Evolutionary conservation across 2,329 filamentous ascomycete species (phyloP).

Genomic region (Torrubiellomyces zombiae): DNA sequence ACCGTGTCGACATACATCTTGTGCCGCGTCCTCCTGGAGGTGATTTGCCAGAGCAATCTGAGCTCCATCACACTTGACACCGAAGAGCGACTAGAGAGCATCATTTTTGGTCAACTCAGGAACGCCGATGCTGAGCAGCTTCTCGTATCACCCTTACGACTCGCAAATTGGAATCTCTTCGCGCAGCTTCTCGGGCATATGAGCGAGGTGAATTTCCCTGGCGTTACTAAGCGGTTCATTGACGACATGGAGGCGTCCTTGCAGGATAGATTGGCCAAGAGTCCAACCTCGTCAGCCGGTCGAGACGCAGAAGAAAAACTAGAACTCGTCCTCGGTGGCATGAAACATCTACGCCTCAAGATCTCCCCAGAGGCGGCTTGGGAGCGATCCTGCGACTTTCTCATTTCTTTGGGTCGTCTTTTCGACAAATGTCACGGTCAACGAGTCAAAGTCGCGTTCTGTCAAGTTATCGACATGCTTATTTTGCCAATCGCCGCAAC

Average conservation of each 20-base stretch:
- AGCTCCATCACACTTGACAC: constrained; percentile 74
- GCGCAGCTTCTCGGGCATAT: constrained; percentile 87
- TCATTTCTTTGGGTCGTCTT: constrained; percentile 63
- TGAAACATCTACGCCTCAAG: constrained; percentile 75
- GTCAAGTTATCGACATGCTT: constrained; percentile 75
- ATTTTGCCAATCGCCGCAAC: constrained; percentile 75
- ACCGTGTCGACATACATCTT: constrained; percentile 93
- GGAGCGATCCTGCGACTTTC: constrained; percentile 78
- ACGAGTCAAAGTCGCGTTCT: constrained; percentile 85
- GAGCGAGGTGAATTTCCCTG: constrained; percentile 80
- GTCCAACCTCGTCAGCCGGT: constrained; percentile 35
- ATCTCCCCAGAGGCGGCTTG: constrained; percentile 58
- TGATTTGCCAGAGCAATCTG: constrained; percentile 78
- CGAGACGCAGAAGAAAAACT: constrained; percentile 64
- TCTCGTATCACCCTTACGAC: constrained; percentile 59
- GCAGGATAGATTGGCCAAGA: constrained; percentile 58
- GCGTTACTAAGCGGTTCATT: constrained; percentile 69
- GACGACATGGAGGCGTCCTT: constrained; percentile 64
- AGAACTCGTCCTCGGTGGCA: constrained; percentile 74
- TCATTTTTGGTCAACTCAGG: constrained; percentile 92
- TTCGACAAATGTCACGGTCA: constrained; percentile 78
- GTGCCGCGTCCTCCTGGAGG: constrained; percentile 83
- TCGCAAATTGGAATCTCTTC: constrained; percentile 93
- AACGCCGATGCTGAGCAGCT: constrained; percentile 72
- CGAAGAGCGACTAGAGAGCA: constrained; percentile 83